Evolutionary conservation across 495 filamentous ascomycete genomes (phyloP).

Genomic region (Bathelium albidoporum): DNA sequence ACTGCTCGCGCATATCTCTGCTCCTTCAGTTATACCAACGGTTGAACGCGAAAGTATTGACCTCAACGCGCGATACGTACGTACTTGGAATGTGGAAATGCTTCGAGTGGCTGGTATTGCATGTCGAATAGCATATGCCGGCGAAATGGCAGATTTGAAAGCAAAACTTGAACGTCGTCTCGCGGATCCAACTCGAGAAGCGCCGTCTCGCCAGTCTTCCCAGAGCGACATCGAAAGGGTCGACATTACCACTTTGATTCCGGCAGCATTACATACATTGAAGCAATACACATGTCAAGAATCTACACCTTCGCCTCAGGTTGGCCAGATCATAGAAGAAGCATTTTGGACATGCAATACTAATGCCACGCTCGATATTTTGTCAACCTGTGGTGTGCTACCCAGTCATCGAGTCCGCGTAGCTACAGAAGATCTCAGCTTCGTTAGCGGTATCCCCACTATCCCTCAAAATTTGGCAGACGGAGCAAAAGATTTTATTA

Average conservation of each 20-base stretch:
- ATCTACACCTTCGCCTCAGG: conserved; percentile 73
- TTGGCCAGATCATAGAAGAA: conserved; percentile 78
- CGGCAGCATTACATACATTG: conserved; percentile 67
- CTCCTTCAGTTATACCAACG: conserved; percentile 92
- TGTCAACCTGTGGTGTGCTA: conserved; percentile 77
- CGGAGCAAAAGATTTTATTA: conserved; percentile 56
- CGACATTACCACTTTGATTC: conserved; percentile 55
- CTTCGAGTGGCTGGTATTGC: conserved; percentile 83
- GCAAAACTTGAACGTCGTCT: conserved; percentile 32
- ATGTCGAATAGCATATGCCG: conserved; percentile 72
- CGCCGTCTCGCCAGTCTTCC: conserved; percentile 26
- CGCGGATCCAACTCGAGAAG: conserved; percentile 5
- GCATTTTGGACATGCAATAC: conserved; percentile 90
- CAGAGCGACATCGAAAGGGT: conserved; percentile 42
- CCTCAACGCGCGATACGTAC: conserved; percentile 86
- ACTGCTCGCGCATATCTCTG: conserved; percentile 92
- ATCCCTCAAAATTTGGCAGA: conserved; percentile 64
- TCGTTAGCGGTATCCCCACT: conserved; percentile 83
- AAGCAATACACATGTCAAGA: conserved; percentile 76
- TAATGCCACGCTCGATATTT: conserved; percentile 68
- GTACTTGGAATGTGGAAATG: conserved; percentile 95
- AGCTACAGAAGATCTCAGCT: conserved; percentile 70
- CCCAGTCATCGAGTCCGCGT: conserved; percentile 67
- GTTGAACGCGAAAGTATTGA: conserved; percentile 98
- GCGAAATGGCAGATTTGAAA: conserved; percentile 72